phyloP scores from a whole-genome alignment of 2,329 filamentous ascomycete species.

The Colletotrichum costaricense region DNA sequence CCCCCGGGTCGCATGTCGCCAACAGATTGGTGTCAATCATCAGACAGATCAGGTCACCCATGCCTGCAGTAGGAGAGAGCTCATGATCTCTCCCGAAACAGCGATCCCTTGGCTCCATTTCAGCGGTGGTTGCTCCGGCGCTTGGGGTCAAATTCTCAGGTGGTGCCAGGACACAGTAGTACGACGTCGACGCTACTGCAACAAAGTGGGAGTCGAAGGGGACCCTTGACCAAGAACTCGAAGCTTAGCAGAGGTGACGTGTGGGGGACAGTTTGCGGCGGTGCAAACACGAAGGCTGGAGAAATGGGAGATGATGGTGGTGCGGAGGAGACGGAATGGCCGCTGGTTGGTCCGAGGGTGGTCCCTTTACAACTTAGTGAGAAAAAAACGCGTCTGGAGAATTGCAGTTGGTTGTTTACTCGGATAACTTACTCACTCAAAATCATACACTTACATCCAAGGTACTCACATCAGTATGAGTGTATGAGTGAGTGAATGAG shows the following conservation, averaged over 20 bases:
- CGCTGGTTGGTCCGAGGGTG: constrained; percentile 12
- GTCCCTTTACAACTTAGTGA: background rate
- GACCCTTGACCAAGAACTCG: constrained; percentile 20
- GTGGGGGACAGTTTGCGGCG: constrained; percentile 10
- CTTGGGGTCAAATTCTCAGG: background rate
- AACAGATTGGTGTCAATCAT: background rate
- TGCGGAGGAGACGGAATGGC: background rate
- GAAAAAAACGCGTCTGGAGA: constrained; percentile 18
- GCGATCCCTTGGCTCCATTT: background rate
- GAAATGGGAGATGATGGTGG: background rate
- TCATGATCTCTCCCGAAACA: constrained; percentile 6
- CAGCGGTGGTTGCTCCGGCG: constrained; percentile 5
- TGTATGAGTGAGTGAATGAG: background rate
- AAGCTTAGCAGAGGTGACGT: constrained; percentile 9
- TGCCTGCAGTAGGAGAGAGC: constrained; percentile 15
- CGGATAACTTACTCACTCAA: background rate
- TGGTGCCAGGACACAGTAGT: background rate
- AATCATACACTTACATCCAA: background rate
- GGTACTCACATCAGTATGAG: background rate
- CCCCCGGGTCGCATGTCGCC: background rate
- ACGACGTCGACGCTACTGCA: background rate
- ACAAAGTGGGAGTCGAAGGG: constrained; percentile 9
- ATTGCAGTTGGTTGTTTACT: background rate
- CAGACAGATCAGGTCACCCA: constrained; percentile 22
- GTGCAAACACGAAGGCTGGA: constrained; percentile 5